Evolutionary conservation across 1,284 basidiomycete genomes (phyloP).

Genomic region (Sanghuangporus weigelae): DNA sequence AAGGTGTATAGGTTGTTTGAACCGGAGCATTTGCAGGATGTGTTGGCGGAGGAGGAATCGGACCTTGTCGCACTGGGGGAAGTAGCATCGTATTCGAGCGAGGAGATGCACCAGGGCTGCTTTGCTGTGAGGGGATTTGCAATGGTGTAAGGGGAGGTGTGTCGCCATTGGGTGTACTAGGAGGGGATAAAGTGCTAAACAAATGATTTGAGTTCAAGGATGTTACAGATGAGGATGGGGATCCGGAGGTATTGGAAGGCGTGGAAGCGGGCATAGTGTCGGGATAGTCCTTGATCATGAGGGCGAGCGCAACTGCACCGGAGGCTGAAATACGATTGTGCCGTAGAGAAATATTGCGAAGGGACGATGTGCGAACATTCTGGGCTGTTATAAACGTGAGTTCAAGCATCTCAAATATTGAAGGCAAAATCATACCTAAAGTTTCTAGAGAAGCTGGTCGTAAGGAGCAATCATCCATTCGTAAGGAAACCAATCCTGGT

Average conservation of each 20-base stretch:
- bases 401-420: not conserved
- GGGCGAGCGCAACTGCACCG: conserved; percentile 85
- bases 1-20: conserved; percentile 77
- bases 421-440: conserved; percentile 51
- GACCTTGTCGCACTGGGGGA: conserved; percentile 48
- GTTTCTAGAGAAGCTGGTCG: conserved; percentile 69
- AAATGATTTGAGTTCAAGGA: conserved; percentile 22
- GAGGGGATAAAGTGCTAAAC: conserved; percentile 26
- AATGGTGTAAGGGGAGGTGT: conserved; percentile 19
- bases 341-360: conserved; percentile 84
- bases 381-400: conserved; percentile 46
- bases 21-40: conserved; percentile 25
- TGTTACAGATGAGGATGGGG: conserved; percentile 20
- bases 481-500: conserved; percentile 66
- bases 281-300: conserved; percentile 94
- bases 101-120: conserved; percentile 26
- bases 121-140: conserved; percentile 20
- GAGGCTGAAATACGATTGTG: conserved; percentile 79
- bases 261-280: conserved; percentile 49
- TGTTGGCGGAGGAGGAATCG: conserved; percentile 31
- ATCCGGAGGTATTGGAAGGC: conserved; percentile 7
- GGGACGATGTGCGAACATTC: conserved; percentile 72
- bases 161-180: conserved; percentile 18
- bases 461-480: conserved; percentile 79
- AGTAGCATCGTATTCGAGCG: conserved; percentile 45